Evolutionary conservation across 768 basidiomycete species (phyloP).

Genomic region (Auriscalpium microsporum): DNA sequence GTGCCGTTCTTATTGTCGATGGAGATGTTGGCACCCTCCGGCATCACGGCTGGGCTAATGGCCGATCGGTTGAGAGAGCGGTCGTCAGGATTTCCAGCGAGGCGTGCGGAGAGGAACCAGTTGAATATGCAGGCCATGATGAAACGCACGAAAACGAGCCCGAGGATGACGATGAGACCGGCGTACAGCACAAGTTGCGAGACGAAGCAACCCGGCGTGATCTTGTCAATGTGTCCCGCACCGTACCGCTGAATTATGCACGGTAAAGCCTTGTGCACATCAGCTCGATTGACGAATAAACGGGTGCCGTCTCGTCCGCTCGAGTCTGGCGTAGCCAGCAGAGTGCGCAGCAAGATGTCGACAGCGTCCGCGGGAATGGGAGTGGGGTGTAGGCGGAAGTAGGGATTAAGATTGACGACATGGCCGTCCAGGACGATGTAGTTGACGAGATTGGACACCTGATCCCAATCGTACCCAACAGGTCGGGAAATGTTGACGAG

Average conservation of each 20-base stretch:
- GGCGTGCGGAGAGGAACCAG: conserved; percentile 84
- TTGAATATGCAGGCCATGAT: conserved; percentile 94
- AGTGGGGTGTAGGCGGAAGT: conserved; percentile 63
- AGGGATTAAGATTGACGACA: conserved; percentile 88
- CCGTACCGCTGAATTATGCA: conserved; percentile 83
- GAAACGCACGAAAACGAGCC: conserved; percentile 86
- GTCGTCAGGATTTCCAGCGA: conserved; percentile 69
- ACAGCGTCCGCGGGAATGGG: conserved; percentile 67
- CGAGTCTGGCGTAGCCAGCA: conserved; percentile 42
- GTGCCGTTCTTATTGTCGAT: conserved; percentile 86
- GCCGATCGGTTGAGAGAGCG: conserved; percentile 71
- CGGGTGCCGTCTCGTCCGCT: conserved; percentile 87
- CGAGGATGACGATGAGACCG: conserved; percentile 85
- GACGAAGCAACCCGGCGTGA: conserved; percentile 93
- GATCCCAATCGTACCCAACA: conserved; percentile 88
- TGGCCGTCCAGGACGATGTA: conserved; percentile 90
- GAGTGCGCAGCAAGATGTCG: conserved; percentile 73
- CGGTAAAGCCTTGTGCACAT: conserved; percentile 58
- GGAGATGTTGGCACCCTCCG: conserved; percentile 92
- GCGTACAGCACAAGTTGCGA: conserved; percentile 83
- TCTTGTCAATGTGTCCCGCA: conserved; percentile 94
- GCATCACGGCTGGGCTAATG: conserved; percentile 93
- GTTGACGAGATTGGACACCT: conserved; percentile 61
- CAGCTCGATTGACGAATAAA: conserved; percentile 66
- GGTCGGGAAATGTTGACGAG: conserved; percentile 58